Percentiles rank a stretch among this genome's conserved stretches.
Evolutionary conservation across 2,329 filamentous ascomycete species (phyloP).

Genomic region (Botrytis porri): DNA sequence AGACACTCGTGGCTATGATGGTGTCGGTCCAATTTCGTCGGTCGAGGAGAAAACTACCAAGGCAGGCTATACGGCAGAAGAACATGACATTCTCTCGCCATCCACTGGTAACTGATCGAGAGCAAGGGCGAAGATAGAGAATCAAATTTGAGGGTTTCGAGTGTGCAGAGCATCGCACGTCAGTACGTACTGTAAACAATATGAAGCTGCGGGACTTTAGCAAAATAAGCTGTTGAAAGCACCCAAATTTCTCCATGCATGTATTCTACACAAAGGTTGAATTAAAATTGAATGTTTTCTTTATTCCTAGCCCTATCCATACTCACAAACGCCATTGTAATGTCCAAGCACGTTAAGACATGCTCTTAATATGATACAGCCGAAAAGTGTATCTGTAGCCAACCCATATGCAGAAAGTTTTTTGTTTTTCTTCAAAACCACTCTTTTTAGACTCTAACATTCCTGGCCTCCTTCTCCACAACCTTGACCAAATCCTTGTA

Average conservation of each 20-base stretch:
- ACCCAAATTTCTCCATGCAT: background rate
- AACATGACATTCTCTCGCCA: background rate
- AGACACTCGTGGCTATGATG: background rate
- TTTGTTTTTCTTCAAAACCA: background rate
- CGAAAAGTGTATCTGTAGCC: constrained; percentile 17
- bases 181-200: background rate
- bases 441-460: constrained; percentile 38
- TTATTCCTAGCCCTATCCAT: constrained; percentile 19
- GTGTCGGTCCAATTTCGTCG: background rate
- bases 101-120: background rate
- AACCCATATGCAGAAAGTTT: constrained; percentile 13
- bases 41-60: background rate
- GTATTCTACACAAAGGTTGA: background rate
- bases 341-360: constrained; percentile 19
- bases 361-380: constrained; percentile 24
- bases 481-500: constrained; percentile 65
- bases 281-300: constrained; percentile 17
- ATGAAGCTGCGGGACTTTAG: constrained; percentile 5
- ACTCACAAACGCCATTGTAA: constrained; percentile 22
- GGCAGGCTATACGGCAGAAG: background rate
- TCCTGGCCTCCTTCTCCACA: constrained; percentile 61
- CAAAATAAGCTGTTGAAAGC: background rate
- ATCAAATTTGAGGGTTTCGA: background rate
- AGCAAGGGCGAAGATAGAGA: background rate
- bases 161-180: background rate